Evolutionary conservation across 371 early-diverging fungal genomes (phyloP).

Genomic region (Actinomucor elegans): DNA sequence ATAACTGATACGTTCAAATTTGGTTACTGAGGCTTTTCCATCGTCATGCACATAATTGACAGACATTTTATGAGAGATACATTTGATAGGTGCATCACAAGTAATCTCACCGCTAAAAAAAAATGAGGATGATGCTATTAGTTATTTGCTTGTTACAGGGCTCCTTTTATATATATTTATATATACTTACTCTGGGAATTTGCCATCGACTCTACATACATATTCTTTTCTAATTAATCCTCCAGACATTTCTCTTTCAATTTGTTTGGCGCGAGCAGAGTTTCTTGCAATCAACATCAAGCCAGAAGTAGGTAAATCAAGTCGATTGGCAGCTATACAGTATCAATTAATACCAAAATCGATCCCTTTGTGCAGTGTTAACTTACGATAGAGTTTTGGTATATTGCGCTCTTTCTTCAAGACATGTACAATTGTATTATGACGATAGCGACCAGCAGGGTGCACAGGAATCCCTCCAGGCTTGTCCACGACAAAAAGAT

Average conservation of each 20-base stretch:
- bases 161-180: neutral
- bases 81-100: constrained; percentile 83
- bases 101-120: constrained; percentile 51
- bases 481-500: constrained; percentile 84
- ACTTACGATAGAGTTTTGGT: constrained; percentile 70
- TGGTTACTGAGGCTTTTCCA: constrained; percentile 82
- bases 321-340: constrained; percentile 72
- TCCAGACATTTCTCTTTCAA: constrained; percentile 68
- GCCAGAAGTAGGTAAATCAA: constrained; percentile 94
- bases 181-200: constrained; percentile 73
- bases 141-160: neutral
- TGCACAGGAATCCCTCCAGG: constrained; percentile 92
- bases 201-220: constrained; percentile 85
- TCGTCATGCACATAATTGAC: constrained; percentile 80
- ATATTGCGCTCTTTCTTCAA: constrained; percentile 68
- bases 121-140: neutral
- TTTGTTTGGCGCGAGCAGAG: constrained; percentile 57
- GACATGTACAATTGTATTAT: constrained; percentile 84
- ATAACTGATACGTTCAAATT: constrained; percentile 63
- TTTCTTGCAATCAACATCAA: constrained; percentile 78
- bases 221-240: constrained; percentile 85
- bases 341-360: neutral
- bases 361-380: too few relatives aligned
- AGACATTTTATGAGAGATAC: constrained; percentile 83
- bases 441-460: constrained; percentile 77